These are phyloP conservation scores for Suillus brevipes DNA, from an alignment of 768 basidiomycete genomes.

Conservation along the genomic window DNA sequence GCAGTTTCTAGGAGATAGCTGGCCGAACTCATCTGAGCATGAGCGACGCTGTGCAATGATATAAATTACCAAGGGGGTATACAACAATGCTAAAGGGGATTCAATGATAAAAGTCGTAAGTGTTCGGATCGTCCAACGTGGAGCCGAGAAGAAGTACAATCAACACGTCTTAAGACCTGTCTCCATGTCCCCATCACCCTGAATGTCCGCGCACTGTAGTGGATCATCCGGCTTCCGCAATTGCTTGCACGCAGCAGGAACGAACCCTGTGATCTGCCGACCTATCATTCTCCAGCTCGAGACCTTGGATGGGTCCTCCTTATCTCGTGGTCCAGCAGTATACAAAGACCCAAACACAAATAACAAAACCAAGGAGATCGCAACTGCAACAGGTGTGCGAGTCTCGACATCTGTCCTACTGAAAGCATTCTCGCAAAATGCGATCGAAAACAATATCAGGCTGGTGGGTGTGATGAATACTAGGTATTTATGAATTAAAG, in stretches of 20 bases:
- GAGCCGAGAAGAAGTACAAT: neutral
- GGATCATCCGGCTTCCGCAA: neutral
- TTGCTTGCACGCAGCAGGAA: neutral
- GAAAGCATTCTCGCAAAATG: slow-evolving; percentile 35
- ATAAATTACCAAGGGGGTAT: neutral
- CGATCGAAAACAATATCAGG: slow-evolving; percentile 34
- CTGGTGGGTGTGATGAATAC: slow-evolving; percentile 18
- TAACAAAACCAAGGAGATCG: slow-evolving; percentile 22
- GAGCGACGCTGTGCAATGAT: neutral
- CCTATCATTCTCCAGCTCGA: neutral
- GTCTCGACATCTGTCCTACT: slow-evolving; percentile 21
- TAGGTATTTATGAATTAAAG: neutral
- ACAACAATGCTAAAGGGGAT: neutral
- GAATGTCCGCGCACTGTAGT: neutral
- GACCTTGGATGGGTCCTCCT: slow-evolving; percentile 10
- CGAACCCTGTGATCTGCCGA: neutral
- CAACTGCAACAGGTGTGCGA: slow-evolving; percentile 26
- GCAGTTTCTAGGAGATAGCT: neutral
- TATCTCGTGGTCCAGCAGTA: slow-evolving; percentile 22
- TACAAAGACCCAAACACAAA: slow-evolving; percentile 33
- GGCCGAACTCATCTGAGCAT: neutral
- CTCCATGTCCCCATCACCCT: neutral
- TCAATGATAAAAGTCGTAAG: neutral
- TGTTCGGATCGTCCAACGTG: neutral
- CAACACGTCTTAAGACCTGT: neutral